These are phyloP conservation scores for Podospora appendiculata DNA, from an alignment of 495 filamentous ascomycete species.

Conservation along the genomic window DNA sequence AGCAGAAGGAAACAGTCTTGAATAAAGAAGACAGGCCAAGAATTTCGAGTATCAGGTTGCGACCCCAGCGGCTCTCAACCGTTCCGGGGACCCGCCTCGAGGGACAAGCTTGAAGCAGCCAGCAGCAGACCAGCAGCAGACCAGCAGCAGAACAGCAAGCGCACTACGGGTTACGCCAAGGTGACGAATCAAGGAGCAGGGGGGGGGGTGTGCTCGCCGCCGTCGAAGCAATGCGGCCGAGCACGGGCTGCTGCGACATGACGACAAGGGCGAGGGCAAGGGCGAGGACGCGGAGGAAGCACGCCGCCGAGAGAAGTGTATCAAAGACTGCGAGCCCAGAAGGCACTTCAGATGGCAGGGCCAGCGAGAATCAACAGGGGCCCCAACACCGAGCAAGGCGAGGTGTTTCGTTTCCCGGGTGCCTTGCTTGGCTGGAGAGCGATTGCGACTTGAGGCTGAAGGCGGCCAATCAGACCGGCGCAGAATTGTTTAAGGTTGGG, in stretches of 20 bases:
- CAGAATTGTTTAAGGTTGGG: constrained; percentile 28
- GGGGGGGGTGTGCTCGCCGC: background rate
- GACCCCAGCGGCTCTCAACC: constrained; percentile 19
- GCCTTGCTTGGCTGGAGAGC: constrained; percentile 1
- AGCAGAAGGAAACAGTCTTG: constrained; percentile 29
- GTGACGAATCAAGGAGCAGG: background rate
- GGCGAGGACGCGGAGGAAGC: background rate
- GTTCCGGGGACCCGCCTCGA: constrained; percentile 24
- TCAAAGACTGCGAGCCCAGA: background rate
- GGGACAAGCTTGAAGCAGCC: no score
- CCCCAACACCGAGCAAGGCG: no score
- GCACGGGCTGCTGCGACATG: no score
- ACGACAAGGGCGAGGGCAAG: background rate
- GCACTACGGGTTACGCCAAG: no score
- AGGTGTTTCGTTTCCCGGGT: background rate
- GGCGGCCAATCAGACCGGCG: constrained; percentile 16
- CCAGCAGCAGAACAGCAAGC: no score
- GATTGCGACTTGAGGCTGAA: constrained; percentile 13
- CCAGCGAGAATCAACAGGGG: no score
- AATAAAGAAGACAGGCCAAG: constrained; percentile 24
- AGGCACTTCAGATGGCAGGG: constrained; percentile 14
- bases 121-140: no score
- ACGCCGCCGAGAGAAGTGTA: background rate
- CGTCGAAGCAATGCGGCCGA: no score
- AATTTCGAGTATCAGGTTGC: background rate